A percentile compares a stretch with the other conserved stretches of the same genome.
Evolutionary conservation across 2,329 filamentous ascomycete genomes (phyloP).

Genomic region (Ophiostoma himal-ulmi): DNA sequence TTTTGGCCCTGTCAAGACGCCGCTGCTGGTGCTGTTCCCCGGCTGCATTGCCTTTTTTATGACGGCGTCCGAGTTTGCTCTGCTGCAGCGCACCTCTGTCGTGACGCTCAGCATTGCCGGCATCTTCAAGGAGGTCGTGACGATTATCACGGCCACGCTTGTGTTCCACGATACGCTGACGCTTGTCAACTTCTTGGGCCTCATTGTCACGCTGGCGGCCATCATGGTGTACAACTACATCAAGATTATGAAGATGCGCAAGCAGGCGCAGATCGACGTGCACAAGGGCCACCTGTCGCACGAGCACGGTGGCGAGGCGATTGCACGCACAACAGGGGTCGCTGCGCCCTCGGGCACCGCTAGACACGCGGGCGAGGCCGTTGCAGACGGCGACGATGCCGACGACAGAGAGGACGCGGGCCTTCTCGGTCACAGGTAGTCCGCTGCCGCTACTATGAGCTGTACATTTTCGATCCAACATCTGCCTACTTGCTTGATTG

Average conservation of each 20-base stretch:
- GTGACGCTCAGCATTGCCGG: conserved; percentile 94
- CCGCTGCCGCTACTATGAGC: not conserved
- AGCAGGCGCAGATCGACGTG: conserved; percentile 57
- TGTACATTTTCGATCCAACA: not conserved
- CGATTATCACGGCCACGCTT: conserved; percentile 79
- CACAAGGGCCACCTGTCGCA: conserved; percentile 36
- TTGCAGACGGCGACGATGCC: not conserved
- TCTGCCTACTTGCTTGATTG: not conserved
- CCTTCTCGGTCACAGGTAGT: conserved; percentile 3
- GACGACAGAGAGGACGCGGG: conserved; percentile 13
- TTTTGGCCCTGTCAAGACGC: conserved; percentile 61
- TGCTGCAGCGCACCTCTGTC: conserved; percentile 89
- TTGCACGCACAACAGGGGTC: not conserved
- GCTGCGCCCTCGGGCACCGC: not conserved
- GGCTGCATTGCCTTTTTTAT: conserved; percentile 90
- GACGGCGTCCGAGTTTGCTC: conserved; percentile 92
- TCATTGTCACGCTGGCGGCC: conserved; percentile 80
- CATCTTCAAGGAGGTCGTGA: conserved; percentile 98
- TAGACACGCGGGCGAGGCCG: not conserved
- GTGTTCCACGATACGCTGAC: conserved; percentile 88
- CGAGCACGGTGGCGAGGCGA: not conserved
- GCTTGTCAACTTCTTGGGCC: conserved; percentile 75
- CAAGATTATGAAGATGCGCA: conserved; percentile 84
- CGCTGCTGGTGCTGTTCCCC: conserved; percentile 77
- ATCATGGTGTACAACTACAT: conserved; percentile 92